Conservation (phyloP, 495 filamentous ascomycete species). For the Aspergillus affinis region DNA sequence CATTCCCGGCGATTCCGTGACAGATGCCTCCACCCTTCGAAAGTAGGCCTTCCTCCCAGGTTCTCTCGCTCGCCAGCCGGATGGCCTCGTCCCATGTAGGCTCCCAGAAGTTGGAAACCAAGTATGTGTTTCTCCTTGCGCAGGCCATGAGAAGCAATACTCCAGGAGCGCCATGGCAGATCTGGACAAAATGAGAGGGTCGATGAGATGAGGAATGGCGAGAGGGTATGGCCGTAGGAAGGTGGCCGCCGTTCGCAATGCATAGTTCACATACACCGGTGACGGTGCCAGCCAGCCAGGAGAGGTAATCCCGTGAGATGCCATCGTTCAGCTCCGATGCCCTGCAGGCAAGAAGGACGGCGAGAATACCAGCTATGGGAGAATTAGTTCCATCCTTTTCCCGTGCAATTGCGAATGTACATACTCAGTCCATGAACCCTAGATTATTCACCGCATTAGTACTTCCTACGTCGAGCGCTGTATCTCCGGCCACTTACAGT, state of each 20-base stretch:
- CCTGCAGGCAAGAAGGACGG: slow-evolving; percentile 40
- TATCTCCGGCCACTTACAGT: slow-evolving; percentile 28
- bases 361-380: slow-evolving; percentile 39
- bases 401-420: slow-evolving; percentile 9
- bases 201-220: slow-evolving; percentile 18
- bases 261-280: slow-evolving; percentile 38
- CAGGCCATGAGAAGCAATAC: slow-evolving; percentile 37
- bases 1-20: slow-evolving; percentile 49
- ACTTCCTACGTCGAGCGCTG: neutral
- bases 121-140: slow-evolving; percentile 27
- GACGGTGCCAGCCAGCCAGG: slow-evolving; percentile 39
- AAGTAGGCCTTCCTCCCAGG: slow-evolving; percentile 49
- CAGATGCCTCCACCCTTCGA: slow-evolving; percentile 50
- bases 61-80: slow-evolving; percentile 33
- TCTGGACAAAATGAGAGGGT: slow-evolving; percentile 40
- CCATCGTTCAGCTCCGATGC: slow-evolving; percentile 25
- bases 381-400: neutral
- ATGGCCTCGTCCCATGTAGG: slow-evolving; percentile 44
- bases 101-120: slow-evolving; percentile 34
- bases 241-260: slow-evolving; percentile 39
- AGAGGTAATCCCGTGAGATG: slow-evolving; percentile 25
- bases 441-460: slow-evolving; percentile 6
- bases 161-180: slow-evolving; percentile 49
- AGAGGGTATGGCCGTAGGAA: slow-evolving; percentile 29
- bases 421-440: slow-evolving; percentile 37